phyloP scores from a whole-genome alignment of 345 rosid species.

The Boechera stricta region DNA sequence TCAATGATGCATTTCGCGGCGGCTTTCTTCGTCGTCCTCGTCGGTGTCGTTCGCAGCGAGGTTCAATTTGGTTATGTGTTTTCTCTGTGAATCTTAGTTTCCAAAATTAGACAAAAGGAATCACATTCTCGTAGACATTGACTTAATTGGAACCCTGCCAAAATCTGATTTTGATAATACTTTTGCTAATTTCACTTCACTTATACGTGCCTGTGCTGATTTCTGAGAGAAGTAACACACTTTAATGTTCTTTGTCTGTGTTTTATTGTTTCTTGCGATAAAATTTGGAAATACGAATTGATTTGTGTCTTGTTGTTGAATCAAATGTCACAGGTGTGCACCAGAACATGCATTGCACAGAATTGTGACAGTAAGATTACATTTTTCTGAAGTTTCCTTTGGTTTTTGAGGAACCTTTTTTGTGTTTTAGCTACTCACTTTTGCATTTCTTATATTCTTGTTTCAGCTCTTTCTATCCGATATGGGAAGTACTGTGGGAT shows the following conservation, averaged over 20 bases:
- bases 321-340: slow-evolving; percentile 57
- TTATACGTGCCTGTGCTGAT: neutral
- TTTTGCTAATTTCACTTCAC: neutral
- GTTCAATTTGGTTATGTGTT: slow-evolving; percentile 15
- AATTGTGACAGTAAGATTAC: slow-evolving; percentile 72
- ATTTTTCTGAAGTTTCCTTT: neutral
- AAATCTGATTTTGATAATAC: slow-evolving; percentile 7
- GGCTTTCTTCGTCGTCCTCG: slow-evolving; percentile 52
- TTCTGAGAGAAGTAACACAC: neutral
- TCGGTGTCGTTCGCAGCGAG: slow-evolving; percentile 47
- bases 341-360: slow-evolving; percentile 69
- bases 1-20: slow-evolving; percentile 27
- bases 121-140: slow-evolving; percentile 4
- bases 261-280: neutral
- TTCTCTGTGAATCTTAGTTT: slow-evolving; percentile 23
- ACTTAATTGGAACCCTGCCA: neutral
- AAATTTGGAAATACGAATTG: neutral
- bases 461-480: slow-evolving; percentile 53
- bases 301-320: slow-evolving; percentile 2
- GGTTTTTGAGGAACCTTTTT: neutral
- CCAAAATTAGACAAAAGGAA: neutral
- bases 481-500: slow-evolving; percentile 96
- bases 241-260: neutral
- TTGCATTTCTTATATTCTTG: neutral
- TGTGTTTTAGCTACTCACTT: neutral